Evolutionary conservation across 2,329 filamentous ascomycete species (phyloP), one percentile per base, ranked within the genome.

Genomic region (Alternaria postmessia): DNA sequence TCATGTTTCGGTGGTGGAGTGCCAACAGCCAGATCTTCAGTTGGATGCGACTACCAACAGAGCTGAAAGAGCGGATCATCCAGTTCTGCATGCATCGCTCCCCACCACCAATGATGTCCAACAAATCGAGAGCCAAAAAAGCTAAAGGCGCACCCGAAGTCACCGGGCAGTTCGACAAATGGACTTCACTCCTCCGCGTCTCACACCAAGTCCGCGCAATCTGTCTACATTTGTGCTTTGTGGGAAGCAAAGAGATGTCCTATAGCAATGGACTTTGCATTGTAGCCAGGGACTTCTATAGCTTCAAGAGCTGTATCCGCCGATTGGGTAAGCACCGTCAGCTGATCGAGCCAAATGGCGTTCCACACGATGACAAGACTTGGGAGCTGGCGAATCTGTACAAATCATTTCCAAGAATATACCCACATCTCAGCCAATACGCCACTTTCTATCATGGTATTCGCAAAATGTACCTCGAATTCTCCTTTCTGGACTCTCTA

Each of bases 51-150:
- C 51, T 76, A 1, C 67, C 75, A 0, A 72, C 63, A 0, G 74
- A 77, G 24, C 32, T 76, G 0, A 76, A 76, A 36, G 68, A 71
- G 30, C 46, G 62, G 12, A 53, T 75, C 26, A 34, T 76, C 1
- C 51, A 63, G 4, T 67, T 57, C 42, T 73, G 70, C 12, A 57
- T 75, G 39, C 44, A 61, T 20, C 58, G 44, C 5, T 54, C 52
- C 11, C 51, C 16, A 12, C 8, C 42, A 2, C 18, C 14, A 16
- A 6, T 7, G 8, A 0, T 48, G 11, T 20, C 5, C 22, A 16
- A 32, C n/a, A 43, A 18, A 24, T 24, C 4, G 2, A n/a, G 8
- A 7, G n/a, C 18, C 1, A 6, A 11, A 2, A 22, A 38, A 5
- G 8, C 4, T 0, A 47, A 9, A 7, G 63, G 55, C 0, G 47